Evolutionary conservation across 1,284 basidiomycete species (phyloP).

Genomic region (Phaffia rhodozyma): DNA sequence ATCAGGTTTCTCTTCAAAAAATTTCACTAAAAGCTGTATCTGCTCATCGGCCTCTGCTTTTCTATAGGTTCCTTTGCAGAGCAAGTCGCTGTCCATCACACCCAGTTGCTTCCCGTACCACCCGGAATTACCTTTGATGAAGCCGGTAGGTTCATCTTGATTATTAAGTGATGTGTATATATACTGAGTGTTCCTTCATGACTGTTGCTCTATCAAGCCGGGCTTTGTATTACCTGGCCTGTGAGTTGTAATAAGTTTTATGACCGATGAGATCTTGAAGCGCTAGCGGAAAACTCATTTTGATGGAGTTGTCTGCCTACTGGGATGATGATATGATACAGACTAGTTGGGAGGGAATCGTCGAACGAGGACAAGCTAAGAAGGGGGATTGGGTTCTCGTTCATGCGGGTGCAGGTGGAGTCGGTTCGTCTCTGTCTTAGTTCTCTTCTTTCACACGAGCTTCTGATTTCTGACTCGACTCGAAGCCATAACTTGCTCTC

Average conservation of each 20-base stretch:
- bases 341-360: constrained; percentile 77
- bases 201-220: constrained; percentile 30
- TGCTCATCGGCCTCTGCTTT: neutral
- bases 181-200: neutral
- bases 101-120: constrained; percentile 48
- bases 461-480: neutral
- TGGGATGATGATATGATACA: too few relatives aligned
- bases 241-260: too few relatives aligned
- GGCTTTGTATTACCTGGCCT: constrained; percentile 70
- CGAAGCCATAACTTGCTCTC: neutral
- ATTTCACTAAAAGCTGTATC: neutral
- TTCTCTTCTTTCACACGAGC: neutral
- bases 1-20: constrained; percentile 24
- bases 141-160: constrained; percentile 33
- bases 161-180: constrained; percentile 15
- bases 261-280: too few relatives aligned
- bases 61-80: constrained; percentile 51
- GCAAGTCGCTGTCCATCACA: constrained; percentile 47
- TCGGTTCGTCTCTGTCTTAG: neutral
- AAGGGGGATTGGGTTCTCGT: constrained; percentile 81
- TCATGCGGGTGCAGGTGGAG: constrained; percentile 56
- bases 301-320: too few relatives aligned
- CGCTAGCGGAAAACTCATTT: too few relatives aligned
- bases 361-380: constrained; percentile 67
- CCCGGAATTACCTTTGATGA: constrained; percentile 53